Evolutionary conservation across 805 yeast species (phyloP), one percentile per base, ranked within the genome.

Genomic region (Tetrapisispora iriomotensis): DNA sequence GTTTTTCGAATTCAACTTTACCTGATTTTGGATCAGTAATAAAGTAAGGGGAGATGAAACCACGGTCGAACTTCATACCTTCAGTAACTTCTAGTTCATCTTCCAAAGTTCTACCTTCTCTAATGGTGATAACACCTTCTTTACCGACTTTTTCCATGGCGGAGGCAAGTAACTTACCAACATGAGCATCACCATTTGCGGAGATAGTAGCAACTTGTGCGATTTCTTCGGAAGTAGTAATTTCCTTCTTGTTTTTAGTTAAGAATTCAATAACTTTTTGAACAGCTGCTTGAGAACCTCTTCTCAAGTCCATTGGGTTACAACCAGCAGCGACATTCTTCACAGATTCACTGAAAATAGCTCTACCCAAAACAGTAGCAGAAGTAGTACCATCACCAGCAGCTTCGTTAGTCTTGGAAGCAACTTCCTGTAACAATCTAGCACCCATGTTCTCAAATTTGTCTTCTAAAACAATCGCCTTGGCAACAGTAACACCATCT

Each of bases 381-480:
- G 95, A 82, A 28, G 98, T 90, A 48, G 98, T 90, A 66, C 98
- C 98, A 58, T 90, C 98, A 68, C 98, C 98, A 45, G 97, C 96
- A 53, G 82, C 75, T 66, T 90, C 96, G 65, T 92, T 92, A 56
- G 98, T 88, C 75, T 84, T 90, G 53, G 94, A 79, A 31, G 97
- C 96, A 44, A 92, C 96, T 62, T 92, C 97, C 68, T 88, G 96
- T 57, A 90, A 70, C 50, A 90, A 73, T 69, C 84, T 85, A 42
- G 96, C 96, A 44, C 98, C 98, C 72, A 92, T 72, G 67, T 90
- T 90, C 71, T 90, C 97, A 57, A 88, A 90, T 65, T 81, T 85
- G 71, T 92, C 94, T 61, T 81, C 69, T 50, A 92, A 70, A 30
- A 76, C 74, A 54, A 90, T 77, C 40, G 94, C 79, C 58, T 74